Evolutionary conservation across 2,329 filamentous ascomycete genomes (phyloP), one percentile per base, ranked within the genome.

Genomic region (Penicillium occitanis): DNA sequence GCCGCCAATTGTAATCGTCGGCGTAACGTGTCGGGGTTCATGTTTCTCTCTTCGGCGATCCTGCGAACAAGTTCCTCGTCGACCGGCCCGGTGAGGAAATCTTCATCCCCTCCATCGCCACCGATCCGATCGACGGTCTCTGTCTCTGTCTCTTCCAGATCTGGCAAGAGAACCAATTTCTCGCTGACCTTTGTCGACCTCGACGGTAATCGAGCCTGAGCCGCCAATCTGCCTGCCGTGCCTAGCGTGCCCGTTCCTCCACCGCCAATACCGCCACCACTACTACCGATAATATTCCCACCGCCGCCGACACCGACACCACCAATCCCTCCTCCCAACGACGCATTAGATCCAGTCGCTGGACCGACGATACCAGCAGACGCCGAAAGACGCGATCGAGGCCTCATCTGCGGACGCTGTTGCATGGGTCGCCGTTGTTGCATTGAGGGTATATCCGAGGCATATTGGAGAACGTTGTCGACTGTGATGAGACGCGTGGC

Each of bases 101-200:
- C 68, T 53, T 87, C 86, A 63, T 86, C 84, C 33, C 84, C 84
- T 17, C 79, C 78, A 13, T 77, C 77, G 4, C 74, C 74, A 30
- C 53, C 61, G 10, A 25, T 30, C n/a, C 35, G 25, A 62, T 67
- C 66, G 14, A 64, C 68, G 44, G 87, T 86, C 65, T 86, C 84
- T 42, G 84, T 84, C 6, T 75, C 74, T 25, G 84, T 84, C 58
- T 84, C 82, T 3, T 84, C 83, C 0, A 93, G 90, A 74, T 97
- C 94, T 0, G 95, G 95, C 14, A 99, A 85, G 42, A 98, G 83
- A 0, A 99, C 95, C n/a, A 99, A 84, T 80, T 98, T 98, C 81
- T 98, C 92, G 77, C 92, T 97, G 69, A 96, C 90, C 78, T 98
- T 97, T 33, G 92, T 96, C 44, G 93, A 96, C 63, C 95, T 87